phyloP scores from a whole-genome alignment of 192 early-diverging fungal species.

The Chytriomyces hyalinus region DNA sequence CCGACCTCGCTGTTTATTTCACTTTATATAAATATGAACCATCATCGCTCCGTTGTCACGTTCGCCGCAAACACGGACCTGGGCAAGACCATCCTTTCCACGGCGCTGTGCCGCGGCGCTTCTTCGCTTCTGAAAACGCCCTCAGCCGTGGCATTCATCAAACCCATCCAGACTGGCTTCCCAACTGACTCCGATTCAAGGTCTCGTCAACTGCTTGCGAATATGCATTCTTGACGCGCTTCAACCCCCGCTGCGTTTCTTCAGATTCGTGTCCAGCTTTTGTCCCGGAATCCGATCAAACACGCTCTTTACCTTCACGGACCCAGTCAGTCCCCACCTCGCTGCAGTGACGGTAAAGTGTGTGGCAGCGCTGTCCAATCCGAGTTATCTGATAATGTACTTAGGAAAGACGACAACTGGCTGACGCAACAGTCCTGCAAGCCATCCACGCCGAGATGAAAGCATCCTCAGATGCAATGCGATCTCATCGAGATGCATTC shows the following conservation, averaged over 20 bases:
- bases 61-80: slow-evolving; percentile 84
- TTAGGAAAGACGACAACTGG: slow-evolving; percentile 41
- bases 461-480: background rate
- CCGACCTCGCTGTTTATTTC: too few species aligned
- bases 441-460: slow-evolving; percentile 21
- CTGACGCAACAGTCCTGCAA: slow-evolving; percentile 40
- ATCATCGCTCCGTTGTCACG: background rate
- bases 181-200: slow-evolving; percentile 77
- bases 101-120: slow-evolving; percentile 70
- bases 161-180: slow-evolving; percentile 85
- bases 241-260: background rate
- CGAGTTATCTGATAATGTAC: background rate
- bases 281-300: slow-evolving; percentile 46
- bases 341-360: slow-evolving; percentile 49
- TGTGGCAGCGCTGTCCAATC: background rate
- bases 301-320: slow-evolving; percentile 68
- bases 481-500: slow-evolving; percentile 19
- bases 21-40: too few species aligned
- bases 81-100: slow-evolving; percentile 79
- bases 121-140: background rate
- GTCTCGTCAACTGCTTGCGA: slow-evolving; percentile 27
- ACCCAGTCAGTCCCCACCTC: slow-evolving; percentile 79
- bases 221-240: background rate
- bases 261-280: slow-evolving; percentile 60
- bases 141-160: slow-evolving; percentile 65